Conservation (phyloP, 176 grass and related monocot species). For the Phoenix dactylifera region DNA sequence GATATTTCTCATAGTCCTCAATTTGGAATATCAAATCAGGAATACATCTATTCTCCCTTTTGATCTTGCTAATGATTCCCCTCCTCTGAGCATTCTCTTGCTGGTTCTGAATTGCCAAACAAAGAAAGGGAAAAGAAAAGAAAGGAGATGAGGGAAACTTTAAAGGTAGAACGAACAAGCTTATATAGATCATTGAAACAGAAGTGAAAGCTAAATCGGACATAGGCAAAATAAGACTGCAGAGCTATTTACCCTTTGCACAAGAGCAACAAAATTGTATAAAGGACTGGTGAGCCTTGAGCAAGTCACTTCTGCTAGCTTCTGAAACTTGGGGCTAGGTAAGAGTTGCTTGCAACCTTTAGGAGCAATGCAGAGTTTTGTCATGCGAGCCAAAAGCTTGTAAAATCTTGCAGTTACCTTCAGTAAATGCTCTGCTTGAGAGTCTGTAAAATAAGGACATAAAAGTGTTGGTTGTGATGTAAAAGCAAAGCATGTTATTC, state of each 20-base stretch:
- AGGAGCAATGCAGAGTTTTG: constrained; percentile 67
- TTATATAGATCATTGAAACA: background rate
- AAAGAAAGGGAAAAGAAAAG: constrained; percentile 9
- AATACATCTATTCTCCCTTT: constrained; percentile 79
- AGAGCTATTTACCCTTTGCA: constrained; percentile 42
- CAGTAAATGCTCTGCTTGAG: constrained; percentile 69
- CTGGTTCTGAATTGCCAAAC: constrained; percentile 37
- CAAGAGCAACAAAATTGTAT: constrained; percentile 47
- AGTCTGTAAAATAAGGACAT: constrained; percentile 39
- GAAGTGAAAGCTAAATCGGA: background rate
- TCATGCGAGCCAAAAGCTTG: constrained; percentile 60
- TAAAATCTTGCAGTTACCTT: constrained; percentile 67
- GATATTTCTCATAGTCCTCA: constrained; percentile 87
- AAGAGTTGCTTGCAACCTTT: constrained; percentile 54
- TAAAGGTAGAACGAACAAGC: too few relatives aligned
- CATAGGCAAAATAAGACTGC: background rate
- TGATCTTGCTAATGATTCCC: constrained; percentile 55
- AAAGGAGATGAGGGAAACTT: too few relatives aligned
- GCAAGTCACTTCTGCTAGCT: constrained; percentile 75
- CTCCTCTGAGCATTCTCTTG: constrained; percentile 28
- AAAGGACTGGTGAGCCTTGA: constrained; percentile 58
- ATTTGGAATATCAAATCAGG: constrained; percentile 94
- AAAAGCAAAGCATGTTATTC: too few relatives aligned
- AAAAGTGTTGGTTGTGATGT: too few relatives aligned
- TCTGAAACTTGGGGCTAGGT: constrained; percentile 65